A percentile compares a stretch with the other conserved stretches of the same genome.
These are phyloP conservation scores for Calonectria hongkongensis DNA, from an alignment of 2,329 filamentous ascomycete genomes.

Conservation along the genomic window DNA sequence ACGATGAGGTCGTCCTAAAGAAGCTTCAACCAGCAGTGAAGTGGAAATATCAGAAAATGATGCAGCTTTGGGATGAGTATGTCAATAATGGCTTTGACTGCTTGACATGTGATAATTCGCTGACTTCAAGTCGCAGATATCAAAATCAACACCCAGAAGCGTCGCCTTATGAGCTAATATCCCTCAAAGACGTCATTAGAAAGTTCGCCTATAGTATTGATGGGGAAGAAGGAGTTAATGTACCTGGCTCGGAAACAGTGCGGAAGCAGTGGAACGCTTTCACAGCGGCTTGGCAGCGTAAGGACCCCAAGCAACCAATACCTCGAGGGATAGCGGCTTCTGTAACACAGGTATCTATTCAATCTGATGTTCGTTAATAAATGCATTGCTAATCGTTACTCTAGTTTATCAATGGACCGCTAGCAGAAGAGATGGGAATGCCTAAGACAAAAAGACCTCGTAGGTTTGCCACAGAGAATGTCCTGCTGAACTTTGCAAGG, in stretches of 20 bases:
- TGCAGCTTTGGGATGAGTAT: not conserved
- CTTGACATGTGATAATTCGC: too few relatives aligned
- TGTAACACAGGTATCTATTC: not conserved
- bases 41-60: slow-evolving; percentile 1
- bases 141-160: not conserved
- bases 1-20: not conserved
- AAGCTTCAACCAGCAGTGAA: not conserved
- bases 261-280: too few relatives aligned
- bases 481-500: slow-evolving; percentile 13
- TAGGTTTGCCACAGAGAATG: slow-evolving; percentile 10
- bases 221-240: too few relatives aligned
- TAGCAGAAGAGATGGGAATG: not conserved
- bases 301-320: too few relatives aligned
- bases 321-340: not conserved
- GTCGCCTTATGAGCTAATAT: not conserved
- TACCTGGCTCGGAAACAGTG: too few relatives aligned
- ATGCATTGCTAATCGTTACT: too few relatives aligned
- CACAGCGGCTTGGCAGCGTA: too few relatives aligned
- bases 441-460: not conserved
- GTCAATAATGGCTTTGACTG: not conserved
- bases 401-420: slow-evolving; percentile 9
- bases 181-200: not conserved
- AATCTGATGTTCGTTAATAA: not conserved
- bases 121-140: not conserved
- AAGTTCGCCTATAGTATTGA: too few relatives aligned